Evolutionary conservation across 306 rosid genomes (phyloP).

Genomic region (Pueraria montana): DNA sequence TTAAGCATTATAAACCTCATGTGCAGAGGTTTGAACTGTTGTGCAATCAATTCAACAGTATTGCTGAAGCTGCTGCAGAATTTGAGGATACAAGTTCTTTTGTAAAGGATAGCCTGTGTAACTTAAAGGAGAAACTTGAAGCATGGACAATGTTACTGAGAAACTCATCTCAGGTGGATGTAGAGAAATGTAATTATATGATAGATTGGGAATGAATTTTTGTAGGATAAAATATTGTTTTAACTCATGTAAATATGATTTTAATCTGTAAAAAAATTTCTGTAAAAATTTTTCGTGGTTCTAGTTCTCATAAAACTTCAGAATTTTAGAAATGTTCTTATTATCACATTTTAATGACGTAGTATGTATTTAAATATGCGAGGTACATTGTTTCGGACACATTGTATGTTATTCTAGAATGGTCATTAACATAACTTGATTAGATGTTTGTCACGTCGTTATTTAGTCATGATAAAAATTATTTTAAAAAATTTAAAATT

Average conservation of each 20-base stretch:
- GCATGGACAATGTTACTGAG: conserved; percentile 42
- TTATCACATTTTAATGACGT: neutral
- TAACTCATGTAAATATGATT: neutral
- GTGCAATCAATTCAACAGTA: conserved; percentile 41
- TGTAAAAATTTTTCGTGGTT: no score
- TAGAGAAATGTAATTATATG: conserved; percentile 7
- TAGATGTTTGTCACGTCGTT: no score
- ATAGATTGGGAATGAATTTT: neutral
- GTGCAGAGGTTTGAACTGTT: conserved; percentile 46
- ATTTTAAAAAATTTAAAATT: no score
- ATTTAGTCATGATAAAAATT: no score
- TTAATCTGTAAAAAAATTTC: neutral
- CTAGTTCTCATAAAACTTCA: neutral
- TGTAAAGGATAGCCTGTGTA: conserved; percentile 41
- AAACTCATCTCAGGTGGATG: conserved; percentile 39
- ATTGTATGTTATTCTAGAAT: no score
- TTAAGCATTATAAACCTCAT: conserved; percentile 43
- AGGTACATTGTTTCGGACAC: no score
- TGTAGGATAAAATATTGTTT: neutral
- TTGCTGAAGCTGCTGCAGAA: conserved; percentile 53
- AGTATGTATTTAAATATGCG: no score
- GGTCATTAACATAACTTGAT: no score
- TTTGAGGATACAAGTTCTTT: conserved; percentile 53
- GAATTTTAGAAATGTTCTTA: neutral
- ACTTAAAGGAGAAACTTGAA: conserved; percentile 49